These are phyloP conservation scores for Kurtzmaniella quercitrusa DNA, from an alignment of 1,139 yeast species.

Conservation along the genomic window DNA sequence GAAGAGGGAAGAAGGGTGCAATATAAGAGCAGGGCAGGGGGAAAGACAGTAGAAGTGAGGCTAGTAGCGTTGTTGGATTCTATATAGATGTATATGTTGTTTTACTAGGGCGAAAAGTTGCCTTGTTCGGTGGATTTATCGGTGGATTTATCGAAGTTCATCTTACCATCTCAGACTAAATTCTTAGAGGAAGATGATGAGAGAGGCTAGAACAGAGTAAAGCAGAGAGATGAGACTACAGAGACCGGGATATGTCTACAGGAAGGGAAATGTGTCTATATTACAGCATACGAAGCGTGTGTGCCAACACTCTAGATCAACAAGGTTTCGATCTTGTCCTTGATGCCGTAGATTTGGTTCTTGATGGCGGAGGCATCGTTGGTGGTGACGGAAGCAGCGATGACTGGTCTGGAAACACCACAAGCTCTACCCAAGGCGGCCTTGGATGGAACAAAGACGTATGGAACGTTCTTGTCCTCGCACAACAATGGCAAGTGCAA, in stretches of 20 bases:
- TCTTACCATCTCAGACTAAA: no score
- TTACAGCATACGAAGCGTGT: neutral
- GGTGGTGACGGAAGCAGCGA: constrained; percentile 97
- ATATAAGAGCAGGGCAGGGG: no score
- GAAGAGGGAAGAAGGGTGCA: no score
- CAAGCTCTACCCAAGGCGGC: constrained; percentile 99
- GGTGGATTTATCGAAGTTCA: no score
- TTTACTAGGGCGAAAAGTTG: no score
- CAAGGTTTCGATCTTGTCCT: constrained; percentile 98
- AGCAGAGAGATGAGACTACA: neutral
- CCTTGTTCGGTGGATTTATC: no score
- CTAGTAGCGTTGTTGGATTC: no score
- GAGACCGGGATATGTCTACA: no score
- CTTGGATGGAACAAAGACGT: constrained; percentile 97
- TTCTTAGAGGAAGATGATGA: no score
- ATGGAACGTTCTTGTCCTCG: constrained; percentile 99
- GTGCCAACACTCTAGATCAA: constrained; percentile 55
- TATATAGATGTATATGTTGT: no score
- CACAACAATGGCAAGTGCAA: constrained; percentile 96
- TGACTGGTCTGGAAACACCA: constrained; percentile 99
- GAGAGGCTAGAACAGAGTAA: neutral
- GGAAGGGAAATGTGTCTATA: neutral
- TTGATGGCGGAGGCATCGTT: constrained; percentile 98
- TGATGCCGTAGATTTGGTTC: constrained; percentile 94
- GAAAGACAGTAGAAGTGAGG: no score